Base-by-base conservation (phyloP, 1,284 basidiomycete species). In the Xanthoconium separans region DNA sequence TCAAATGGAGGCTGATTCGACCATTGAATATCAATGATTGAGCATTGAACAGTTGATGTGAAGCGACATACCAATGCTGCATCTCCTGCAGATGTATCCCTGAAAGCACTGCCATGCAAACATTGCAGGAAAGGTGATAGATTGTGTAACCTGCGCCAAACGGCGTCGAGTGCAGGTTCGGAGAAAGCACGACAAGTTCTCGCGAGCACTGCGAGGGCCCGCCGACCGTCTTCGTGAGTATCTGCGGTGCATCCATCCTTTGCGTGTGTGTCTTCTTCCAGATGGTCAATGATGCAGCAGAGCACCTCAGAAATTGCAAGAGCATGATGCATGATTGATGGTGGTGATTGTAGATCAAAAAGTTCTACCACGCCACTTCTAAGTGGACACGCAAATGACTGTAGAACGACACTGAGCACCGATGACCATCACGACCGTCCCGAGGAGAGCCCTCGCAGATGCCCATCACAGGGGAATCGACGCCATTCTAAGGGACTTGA, bases 401-500 rank as follows among this genome's bases (percentile, higher is more conserved):
- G 16, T 24, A 31, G 7, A 50, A 47, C 58, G 62, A 50, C 30
- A 41, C 27, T 53, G 41, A 50, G 11, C 53, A 39, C 52, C 65
- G 31, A 62, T 70, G 47, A 29, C 66, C 43, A 55, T 69, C 24
- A 45, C 57, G 18, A 65, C 64, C n/a, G 60, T 65, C n/a, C 61
- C 71, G 20, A 74, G 81, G 49, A 56, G 63, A 5, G 65, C 69
- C 10, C 58, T 85, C 20, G 64, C 72, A 34, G 12, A 70, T 8
- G 52, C 62, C n/a, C 50, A 64, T n/a, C 73, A 81, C 59, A 55
- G 73, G 11, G 60, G 65, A 4, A 67, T 89, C 46, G 84, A 91
- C 55, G 51, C 65, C 13, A 71, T 78, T 41, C 72, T 90, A 29
- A 91, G 89, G 64, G 73, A 76, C 40, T 72, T 89, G 39, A 89